Percentiles rank a stretch among this genome's conserved stretches.
Conservation (phyloP, 2,329 filamentous ascomycete genomes). For the Fusarium piperis region DNA sequence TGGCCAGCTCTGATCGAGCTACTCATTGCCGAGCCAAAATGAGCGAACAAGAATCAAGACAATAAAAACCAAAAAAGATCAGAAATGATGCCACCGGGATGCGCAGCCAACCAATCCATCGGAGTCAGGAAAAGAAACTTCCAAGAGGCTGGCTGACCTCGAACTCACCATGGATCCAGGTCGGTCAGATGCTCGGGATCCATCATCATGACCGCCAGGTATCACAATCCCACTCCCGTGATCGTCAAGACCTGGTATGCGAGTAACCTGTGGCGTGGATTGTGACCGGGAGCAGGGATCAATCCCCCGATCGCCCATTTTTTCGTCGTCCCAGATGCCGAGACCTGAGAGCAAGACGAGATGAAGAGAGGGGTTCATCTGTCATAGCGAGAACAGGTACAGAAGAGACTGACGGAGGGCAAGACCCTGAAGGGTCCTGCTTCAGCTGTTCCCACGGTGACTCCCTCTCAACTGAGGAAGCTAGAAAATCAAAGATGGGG, state of each 20-base stretch:
- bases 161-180: slow-evolving; percentile 13
- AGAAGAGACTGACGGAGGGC: neutral
- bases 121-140: slow-evolving; percentile 17
- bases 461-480: slow-evolving; percentile 7
- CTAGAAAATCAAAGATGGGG: slow-evolving; percentile 13
- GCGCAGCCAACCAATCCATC: slow-evolving; percentile 10
- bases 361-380: neutral
- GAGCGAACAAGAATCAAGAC: slow-evolving; percentile 14
- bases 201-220: slow-evolving; percentile 3
- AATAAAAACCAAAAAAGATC: slow-evolving; percentile 7
- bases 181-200: slow-evolving; percentile 20
- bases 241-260: slow-evolving; percentile 18
- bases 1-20: slow-evolving; percentile 14
- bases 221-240: slow-evolving; percentile 9
- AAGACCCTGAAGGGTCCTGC: slow-evolving; percentile 6
- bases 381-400: neutral
- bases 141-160: slow-evolving; percentile 25
- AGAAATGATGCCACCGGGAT: slow-evolving; percentile 13
- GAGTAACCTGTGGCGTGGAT: slow-evolving; percentile 2
- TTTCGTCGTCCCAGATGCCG: neutral
- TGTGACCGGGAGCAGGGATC: slow-evolving; percentile 22
- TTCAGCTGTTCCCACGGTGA: slow-evolving; percentile 1
- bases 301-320: slow-evolving; percentile 10
- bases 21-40: slow-evolving; percentile 16
- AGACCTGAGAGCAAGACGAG: neutral